Conservation (phyloP, 805 yeast genomes). For the Metschnikowia continentalis region DNA sequence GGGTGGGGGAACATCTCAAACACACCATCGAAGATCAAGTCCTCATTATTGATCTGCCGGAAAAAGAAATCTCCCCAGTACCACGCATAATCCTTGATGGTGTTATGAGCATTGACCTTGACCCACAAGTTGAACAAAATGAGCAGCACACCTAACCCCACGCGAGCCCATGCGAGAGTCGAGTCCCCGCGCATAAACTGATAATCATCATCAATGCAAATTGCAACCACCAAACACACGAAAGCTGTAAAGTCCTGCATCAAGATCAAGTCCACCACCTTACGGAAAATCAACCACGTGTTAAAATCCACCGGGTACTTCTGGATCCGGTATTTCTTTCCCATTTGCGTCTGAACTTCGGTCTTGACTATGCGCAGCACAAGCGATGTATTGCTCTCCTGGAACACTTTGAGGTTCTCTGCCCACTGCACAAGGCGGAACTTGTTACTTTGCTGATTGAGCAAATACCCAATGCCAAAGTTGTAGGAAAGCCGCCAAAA, state of each 20-base stretch:
- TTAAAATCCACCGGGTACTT: slow-evolving; percentile 66
- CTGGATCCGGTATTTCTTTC: slow-evolving; percentile 25
- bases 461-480: slow-evolving; percentile 70
- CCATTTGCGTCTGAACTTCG: slow-evolving; percentile 40
- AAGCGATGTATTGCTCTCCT: slow-evolving; percentile 23
- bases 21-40: slow-evolving; percentile 81
- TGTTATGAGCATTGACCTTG: slow-evolving; percentile 81
- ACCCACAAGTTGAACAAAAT: slow-evolving; percentile 79
- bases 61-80: slow-evolving; percentile 94
- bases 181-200: slow-evolving; percentile 41
- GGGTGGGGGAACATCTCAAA: slow-evolving; percentile 90
- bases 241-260: slow-evolving; percentile 83
- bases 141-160: slow-evolving; percentile 52
- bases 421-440: slow-evolving; percentile 53
- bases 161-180: slow-evolving; percentile 55
- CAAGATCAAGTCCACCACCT: slow-evolving; percentile 72
- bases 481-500: slow-evolving; percentile 78
- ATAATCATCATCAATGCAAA: slow-evolving; percentile 35
- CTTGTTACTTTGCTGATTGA: slow-evolving; percentile 62
- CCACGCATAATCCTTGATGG: slow-evolving; percentile 89
- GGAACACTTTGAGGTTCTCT: slow-evolving; percentile 41
- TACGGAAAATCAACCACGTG: slow-evolving; percentile 77
- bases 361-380: slow-evolving; percentile 35
- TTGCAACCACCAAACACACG: slow-evolving; percentile 55
- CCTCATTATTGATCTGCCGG: slow-evolving; percentile 56